These are phyloP conservation scores for Endocarpon pusillum DNA, from an alignment of 495 filamentous ascomycete species.

Conservation along the genomic window DNA sequence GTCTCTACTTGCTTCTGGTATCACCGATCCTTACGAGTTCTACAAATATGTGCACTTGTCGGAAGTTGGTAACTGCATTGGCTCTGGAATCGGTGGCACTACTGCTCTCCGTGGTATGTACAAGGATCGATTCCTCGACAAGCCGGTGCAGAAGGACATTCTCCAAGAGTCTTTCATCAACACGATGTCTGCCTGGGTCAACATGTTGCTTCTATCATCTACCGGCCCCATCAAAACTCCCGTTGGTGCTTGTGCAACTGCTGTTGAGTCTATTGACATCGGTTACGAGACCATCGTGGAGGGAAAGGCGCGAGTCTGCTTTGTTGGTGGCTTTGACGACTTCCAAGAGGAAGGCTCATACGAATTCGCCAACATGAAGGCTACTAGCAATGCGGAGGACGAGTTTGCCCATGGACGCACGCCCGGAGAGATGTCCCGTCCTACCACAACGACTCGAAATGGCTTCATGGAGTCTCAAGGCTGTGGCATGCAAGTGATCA, in stretches of 20 bases:
- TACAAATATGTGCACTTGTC: conserved; percentile 99
- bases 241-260: conserved; percentile 91
- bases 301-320: conserved; percentile 89
- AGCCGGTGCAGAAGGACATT: conserved; percentile 97
- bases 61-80: conserved; percentile 94
- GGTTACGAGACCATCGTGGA: conserved; percentile 96
- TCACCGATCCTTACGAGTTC: conserved; percentile 99
- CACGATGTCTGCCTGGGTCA: conserved; percentile 98
- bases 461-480: conserved; percentile 99
- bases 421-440: conserved; percentile 92
- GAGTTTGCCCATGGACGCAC: conserved; percentile 92
- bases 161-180: conserved; percentile 99
- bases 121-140: conserved; percentile 90
- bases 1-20: conserved; percentile 75
- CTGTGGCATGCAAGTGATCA: conserved; percentile 94
- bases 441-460: conserved; percentile 87
- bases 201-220: conserved; percentile 93
- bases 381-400: conserved; percentile 90
- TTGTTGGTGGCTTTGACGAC: conserved; percentile 97
- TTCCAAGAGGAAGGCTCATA: conserved; percentile 99
- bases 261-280: conserved; percentile 93
- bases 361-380: conserved; percentile 99
- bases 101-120: conserved; percentile 92
- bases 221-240: conserved; percentile 98
- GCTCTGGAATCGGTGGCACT: conserved; percentile 92